These are phyloP conservation scores for Monosporascus cannonballus DNA, from an alignment of 2,329 filamentous ascomycete species.

Conservation along the genomic window DNA sequence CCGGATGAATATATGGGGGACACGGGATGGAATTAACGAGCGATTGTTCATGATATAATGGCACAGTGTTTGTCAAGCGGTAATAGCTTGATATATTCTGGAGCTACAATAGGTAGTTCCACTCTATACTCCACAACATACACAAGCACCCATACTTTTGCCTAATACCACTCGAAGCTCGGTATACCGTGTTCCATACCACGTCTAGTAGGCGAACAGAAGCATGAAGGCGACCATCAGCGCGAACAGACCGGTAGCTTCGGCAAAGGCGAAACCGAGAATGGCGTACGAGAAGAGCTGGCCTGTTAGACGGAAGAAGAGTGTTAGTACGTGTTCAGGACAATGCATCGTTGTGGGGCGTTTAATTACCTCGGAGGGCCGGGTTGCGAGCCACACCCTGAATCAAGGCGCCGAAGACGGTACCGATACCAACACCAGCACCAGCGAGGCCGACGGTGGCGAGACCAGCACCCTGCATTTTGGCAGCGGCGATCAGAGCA, in stretches of 20 bases:
- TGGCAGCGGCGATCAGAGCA: constrained; percentile 9
- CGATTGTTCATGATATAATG: not conserved
- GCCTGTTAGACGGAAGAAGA: constrained; percentile 17
- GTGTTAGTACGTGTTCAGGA: not conserved
- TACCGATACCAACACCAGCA: constrained; percentile 37
- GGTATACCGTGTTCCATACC: not conserved
- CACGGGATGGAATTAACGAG: too few relatives aligned
- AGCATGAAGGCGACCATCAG: constrained; percentile 37
- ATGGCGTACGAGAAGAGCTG: constrained; percentile 50
- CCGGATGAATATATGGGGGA: too few relatives aligned
- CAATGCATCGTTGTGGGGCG: constrained; percentile 17
- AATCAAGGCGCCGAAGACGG: constrained; percentile 49
- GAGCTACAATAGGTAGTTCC: not conserved
- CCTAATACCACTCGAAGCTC: not conserved
- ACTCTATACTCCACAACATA: not conserved
- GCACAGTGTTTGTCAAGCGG: not conserved
- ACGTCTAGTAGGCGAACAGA: constrained; percentile 9
- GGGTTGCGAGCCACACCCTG: constrained; percentile 50
- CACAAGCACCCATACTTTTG: not conserved
- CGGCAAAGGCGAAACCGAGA: constrained; percentile 58
- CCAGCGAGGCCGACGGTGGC: constrained; percentile 23
- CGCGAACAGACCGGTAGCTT: constrained; percentile 55
- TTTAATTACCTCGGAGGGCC: constrained; percentile 42
- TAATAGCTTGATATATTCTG: not conserved
- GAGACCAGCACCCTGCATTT: constrained; percentile 9